phyloP scores from a whole-genome alignment of 345 rosid species.

The Citrus maxima region DNA sequence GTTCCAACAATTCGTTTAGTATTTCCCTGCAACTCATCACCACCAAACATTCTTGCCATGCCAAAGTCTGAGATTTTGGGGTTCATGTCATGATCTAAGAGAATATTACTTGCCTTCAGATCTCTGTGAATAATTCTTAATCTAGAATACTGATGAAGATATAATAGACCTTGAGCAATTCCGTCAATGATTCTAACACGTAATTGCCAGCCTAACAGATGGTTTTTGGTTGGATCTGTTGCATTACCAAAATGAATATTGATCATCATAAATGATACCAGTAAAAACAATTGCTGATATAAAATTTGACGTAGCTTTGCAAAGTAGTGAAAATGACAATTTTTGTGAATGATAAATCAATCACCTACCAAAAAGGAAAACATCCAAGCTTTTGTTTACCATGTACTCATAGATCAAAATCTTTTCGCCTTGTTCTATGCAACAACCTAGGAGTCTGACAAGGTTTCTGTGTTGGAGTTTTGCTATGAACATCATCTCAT shows the following conservation, averaged over 20 bases:
- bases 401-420: slow-evolving; percentile 38
- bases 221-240: slow-evolving; percentile 13
- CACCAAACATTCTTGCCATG: slow-evolving; percentile 49
- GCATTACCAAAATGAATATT: background rate
- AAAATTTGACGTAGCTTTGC: background rate
- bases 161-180: slow-evolving; percentile 38
- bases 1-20: slow-evolving; percentile 44
- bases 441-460: slow-evolving; percentile 37
- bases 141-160: slow-evolving; percentile 34
- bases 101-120: slow-evolving; percentile 35
- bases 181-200: slow-evolving; percentile 27
- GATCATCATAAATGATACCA: background rate
- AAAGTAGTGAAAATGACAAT: background rate
- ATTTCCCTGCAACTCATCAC: slow-evolving; percentile 33
- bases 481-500: slow-evolving; percentile 28
- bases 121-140: slow-evolving; percentile 29
- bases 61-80: slow-evolving; percentile 59
- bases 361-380: slow-evolving; percentile 32
- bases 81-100: slow-evolving; percentile 41
- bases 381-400: slow-evolving; percentile 37
- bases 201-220: slow-evolving; percentile 8
- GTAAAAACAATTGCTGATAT: background rate
- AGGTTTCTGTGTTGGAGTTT: slow-evolving; percentile 42
- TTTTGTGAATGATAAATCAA: background rate
- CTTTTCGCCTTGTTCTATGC: slow-evolving; percentile 31